Conservation (phyloP, 2,329 filamentous ascomycete species). For the Gnomoniopsis sp. region DNA sequence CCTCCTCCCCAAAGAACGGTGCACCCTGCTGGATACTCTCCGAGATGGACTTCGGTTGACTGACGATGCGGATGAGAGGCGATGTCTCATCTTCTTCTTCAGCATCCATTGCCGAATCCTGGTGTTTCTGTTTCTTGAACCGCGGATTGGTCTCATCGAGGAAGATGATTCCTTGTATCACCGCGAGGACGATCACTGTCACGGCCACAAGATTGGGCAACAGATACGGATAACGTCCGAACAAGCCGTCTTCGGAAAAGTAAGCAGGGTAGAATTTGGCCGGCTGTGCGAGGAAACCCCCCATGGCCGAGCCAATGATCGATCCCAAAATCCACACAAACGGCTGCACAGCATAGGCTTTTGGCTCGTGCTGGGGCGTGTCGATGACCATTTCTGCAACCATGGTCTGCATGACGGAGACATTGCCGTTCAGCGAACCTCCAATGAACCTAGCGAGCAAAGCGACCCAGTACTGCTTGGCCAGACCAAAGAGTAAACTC, state of each 20-base stretch:
- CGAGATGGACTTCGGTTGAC: slow-evolving; percentile 22
- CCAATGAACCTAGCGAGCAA: slow-evolving; percentile 38
- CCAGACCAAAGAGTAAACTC: slow-evolving; percentile 39
- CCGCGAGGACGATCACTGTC: slow-evolving; percentile 59
- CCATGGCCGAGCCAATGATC: slow-evolving; percentile 18
- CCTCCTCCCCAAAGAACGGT: slow-evolving; percentile 31
- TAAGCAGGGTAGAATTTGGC: slow-evolving; percentile 21
- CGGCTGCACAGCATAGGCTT: slow-evolving; percentile 17
- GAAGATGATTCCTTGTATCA: slow-evolving; percentile 62
- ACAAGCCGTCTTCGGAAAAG: slow-evolving; percentile 37
- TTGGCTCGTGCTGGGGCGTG: slow-evolving; percentile 36
- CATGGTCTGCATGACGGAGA: slow-evolving; percentile 39
- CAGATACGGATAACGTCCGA: slow-evolving; percentile 68
- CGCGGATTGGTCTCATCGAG: slow-evolving; percentile 44
- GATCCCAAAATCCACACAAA: slow-evolving; percentile 18
- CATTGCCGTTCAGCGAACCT: slow-evolving; percentile 37
- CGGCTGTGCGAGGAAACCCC: slow-evolving; percentile 17
- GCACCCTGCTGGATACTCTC: slow-evolving; percentile 22
- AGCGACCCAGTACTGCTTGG: slow-evolving; percentile 39
- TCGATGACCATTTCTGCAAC: slow-evolving; percentile 38
- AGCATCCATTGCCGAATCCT: slow-evolving; percentile 21
- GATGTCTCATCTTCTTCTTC: slow-evolving; percentile 26
- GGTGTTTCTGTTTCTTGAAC: slow-evolving; percentile 9
- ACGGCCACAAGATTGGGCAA: slow-evolving; percentile 55
- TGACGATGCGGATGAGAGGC: slow-evolving; percentile 27